phyloP scores from a whole-genome alignment of 1,139 yeast genomes.

The Geotrichum klebahnii region DNA sequence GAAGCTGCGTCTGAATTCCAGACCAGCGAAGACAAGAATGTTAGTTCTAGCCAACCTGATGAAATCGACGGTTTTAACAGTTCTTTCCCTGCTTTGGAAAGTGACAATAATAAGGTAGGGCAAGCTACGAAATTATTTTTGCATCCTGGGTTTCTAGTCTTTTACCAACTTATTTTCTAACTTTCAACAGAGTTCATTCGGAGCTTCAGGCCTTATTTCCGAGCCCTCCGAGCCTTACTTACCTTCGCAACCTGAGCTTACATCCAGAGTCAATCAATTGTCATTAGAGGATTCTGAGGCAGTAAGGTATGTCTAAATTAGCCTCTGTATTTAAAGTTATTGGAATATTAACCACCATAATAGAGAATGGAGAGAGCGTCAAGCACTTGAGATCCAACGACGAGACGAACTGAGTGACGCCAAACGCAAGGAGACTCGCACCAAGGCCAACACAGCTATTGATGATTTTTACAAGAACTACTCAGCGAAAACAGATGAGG shows the following conservation, averaged over 20 bases:
- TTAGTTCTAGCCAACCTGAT: conserved; percentile 46
- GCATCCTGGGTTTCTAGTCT: neutral
- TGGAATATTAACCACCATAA: no score
- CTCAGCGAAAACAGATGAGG: conserved; percentile 76
- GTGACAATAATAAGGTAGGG: conserved; percentile 10
- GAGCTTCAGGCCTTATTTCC: conserved; percentile 36
- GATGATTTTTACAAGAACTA: conserved; percentile 94
- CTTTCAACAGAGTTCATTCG: conserved; percentile 41
- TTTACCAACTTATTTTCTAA: conserved; percentile 61
- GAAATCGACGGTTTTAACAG: conserved; percentile 45
- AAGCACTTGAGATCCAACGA: conserved; percentile 73
- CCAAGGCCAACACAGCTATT: conserved; percentile 78
- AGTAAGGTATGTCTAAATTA: conserved; percentile 29
- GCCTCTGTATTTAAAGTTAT: no score
- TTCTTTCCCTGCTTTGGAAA: conserved; percentile 55
- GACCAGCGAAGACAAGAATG: conserved; percentile 60
- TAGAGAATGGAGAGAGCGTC: conserved; percentile 76
- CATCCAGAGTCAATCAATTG: conserved; percentile 26
- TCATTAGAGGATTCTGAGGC: conserved; percentile 39
- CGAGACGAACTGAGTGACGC: conserved; percentile 70
- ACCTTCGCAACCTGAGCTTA: conserved; percentile 30
- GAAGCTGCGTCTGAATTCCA: conserved; percentile 64
- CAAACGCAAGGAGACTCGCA: conserved; percentile 64
- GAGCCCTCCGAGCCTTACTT: conserved; percentile 34
- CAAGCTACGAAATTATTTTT: no score